phyloP scores from a whole-genome alignment of 805 yeast genomes.

The Kuraishia cidri region DNA sequence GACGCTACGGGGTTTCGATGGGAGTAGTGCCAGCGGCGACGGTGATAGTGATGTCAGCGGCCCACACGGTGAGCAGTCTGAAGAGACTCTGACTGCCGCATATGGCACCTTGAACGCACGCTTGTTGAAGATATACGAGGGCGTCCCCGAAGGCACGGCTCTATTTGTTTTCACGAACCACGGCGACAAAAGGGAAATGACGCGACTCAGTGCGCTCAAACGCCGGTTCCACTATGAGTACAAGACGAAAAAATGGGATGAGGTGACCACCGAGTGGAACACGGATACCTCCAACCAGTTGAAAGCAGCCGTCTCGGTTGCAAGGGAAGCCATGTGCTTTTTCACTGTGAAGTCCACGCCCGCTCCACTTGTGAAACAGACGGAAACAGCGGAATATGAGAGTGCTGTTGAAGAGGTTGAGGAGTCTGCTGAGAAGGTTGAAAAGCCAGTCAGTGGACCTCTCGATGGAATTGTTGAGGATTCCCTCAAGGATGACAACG shows the following conservation, averaged over 20 bases:
- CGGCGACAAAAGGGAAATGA: slow-evolving; percentile 48
- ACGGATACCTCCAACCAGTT: slow-evolving; percentile 37
- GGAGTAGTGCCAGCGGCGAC: slow-evolving; percentile 9
- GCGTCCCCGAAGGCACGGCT: slow-evolving; percentile 49
- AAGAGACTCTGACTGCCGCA: slow-evolving; percentile 5
- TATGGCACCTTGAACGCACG: slow-evolving; percentile 30
- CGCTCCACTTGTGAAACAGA: no score
- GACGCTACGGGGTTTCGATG: slow-evolving; percentile 18
- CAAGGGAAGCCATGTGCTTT: slow-evolving; percentile 55
- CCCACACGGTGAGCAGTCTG: slow-evolving; percentile 9
- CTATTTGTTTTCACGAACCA: slow-evolving; percentile 54
- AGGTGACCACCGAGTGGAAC: slow-evolving; percentile 42
- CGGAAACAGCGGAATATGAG: no score
- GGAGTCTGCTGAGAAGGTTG: no score
- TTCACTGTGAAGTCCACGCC: slow-evolving; percentile 29
- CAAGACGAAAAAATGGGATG: slow-evolving; percentile 30
- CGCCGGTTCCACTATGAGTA: slow-evolving; percentile 32
- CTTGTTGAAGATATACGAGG: slow-evolving; percentile 36
- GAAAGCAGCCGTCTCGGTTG: slow-evolving; percentile 33
- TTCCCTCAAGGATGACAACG: no score
- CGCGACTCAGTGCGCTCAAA: slow-evolving; percentile 32
- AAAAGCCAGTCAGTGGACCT: no score
- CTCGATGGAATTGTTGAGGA: no score
- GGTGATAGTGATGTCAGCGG: slow-evolving; percentile 11
- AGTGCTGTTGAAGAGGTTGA: no score